Conservation (phyloP, 2,329 filamentous ascomycete species). For the Colletotrichum theobromicola region DNA sequence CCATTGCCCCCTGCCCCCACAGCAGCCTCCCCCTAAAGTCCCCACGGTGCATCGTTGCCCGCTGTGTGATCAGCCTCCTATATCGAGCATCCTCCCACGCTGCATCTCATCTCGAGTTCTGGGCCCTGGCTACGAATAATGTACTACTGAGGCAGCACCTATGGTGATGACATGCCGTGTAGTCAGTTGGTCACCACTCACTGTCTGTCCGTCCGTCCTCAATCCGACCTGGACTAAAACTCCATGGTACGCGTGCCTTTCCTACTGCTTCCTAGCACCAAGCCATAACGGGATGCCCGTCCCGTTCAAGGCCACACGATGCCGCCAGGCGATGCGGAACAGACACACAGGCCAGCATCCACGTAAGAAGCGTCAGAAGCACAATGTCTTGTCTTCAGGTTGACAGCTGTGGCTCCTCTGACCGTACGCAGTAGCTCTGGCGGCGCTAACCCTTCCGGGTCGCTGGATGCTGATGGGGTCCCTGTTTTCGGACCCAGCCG, state of each 20-base stretch:
- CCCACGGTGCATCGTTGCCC: constrained; percentile 5
- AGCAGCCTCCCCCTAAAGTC: constrained; percentile 10
- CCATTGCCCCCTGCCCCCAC: constrained; percentile 12
- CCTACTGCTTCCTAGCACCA: not conserved
- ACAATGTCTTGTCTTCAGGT: constrained; percentile 12
- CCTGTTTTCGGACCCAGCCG: constrained; percentile 15
- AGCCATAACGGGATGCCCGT: not conserved
- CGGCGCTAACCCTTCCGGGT: constrained; percentile 6
- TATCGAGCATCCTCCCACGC: not conserved
- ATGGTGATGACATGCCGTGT: not conserved
- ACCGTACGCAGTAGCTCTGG: not conserved
- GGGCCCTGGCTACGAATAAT: not conserved
- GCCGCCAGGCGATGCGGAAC: not conserved
- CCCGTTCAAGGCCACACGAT: not conserved
- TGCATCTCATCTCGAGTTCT: not conserved
- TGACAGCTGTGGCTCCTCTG: constrained; percentile 8
- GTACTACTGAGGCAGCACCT: not conserved
- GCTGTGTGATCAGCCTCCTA: not conserved
- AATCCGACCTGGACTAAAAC: not conserved
- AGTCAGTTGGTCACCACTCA: not conserved
- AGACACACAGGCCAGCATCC: not conserved
- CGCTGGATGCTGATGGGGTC: not conserved
- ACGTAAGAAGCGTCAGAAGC: not conserved
- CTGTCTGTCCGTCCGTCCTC: not conserved
- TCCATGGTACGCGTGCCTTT: not conserved